Percentiles rank a stretch among this genome's conserved stretches.
Conservation (phyloP, 2,329 filamentous ascomycete species). For the Seiridium cupressi region DNA sequence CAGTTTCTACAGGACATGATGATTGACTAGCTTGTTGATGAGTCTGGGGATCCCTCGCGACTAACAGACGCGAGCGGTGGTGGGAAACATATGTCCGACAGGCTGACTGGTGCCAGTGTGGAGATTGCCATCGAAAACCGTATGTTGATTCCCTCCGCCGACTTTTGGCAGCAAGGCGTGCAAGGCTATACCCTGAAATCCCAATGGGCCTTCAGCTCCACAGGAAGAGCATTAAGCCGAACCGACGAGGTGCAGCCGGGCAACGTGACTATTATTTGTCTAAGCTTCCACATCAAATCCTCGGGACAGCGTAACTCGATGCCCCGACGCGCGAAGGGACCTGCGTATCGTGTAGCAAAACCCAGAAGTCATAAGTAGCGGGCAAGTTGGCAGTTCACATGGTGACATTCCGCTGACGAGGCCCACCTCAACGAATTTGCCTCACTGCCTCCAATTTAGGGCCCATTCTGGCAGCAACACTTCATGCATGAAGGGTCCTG, state of each 20-base stretch:
- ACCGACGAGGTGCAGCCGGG: background rate
- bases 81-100: constrained; percentile 1
- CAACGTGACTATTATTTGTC: background rate
- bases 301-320: no score
- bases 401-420: background rate
- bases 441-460: background rate
- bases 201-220: background rate
- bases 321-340: no score
- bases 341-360: background rate
- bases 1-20: no score
- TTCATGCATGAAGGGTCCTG: constrained; percentile 6
- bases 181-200: background rate
- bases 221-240: constrained; percentile 5
- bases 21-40: background rate
- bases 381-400: background rate
- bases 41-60: constrained; percentile 1
- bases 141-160: background rate
- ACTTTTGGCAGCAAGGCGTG: background rate
- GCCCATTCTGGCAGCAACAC: background rate
- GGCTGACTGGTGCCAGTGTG: background rate
- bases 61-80: background rate
- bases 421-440: background rate
- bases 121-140: background rate
- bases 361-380: background rate
- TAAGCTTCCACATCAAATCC: no score